A percentile compares a stretch with the other conserved stretches of the same genome.
These are phyloP conservation scores for Coniochaeta sp. DNA, from an alignment of 2,329 filamentous ascomycete genomes.

Conservation along the genomic window DNA sequence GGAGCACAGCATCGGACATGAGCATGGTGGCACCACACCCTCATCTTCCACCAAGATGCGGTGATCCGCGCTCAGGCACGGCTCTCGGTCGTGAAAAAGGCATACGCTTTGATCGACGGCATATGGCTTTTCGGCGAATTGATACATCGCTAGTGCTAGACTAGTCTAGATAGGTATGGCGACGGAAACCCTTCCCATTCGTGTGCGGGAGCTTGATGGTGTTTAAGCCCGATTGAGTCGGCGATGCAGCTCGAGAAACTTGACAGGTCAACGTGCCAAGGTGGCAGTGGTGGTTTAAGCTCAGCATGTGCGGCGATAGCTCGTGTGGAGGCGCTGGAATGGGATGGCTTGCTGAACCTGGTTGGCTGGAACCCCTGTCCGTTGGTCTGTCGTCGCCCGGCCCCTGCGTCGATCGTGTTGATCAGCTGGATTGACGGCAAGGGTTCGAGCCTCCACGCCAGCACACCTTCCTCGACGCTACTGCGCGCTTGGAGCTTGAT, in stretches of 20 bases:
- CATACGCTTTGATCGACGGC: neutral
- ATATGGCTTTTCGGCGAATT: neutral
- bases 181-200: neutral
- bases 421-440: slow-evolving; percentile 1
- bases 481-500: neutral
- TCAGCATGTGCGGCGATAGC: neutral
- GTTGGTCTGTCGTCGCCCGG: neutral
- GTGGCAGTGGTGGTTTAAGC: no score
- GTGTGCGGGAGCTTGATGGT: neutral
- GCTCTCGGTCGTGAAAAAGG: neutral
- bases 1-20: neutral
- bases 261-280: neutral
- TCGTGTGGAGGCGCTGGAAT: neutral
- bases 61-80: neutral
- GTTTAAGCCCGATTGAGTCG: neutral
- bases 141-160: neutral
- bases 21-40: neutral
- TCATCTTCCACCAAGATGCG: no score
- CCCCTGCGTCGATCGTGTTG: slow-evolving; percentile 2
- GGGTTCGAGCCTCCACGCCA: neutral
- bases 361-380: neutral
- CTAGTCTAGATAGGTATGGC: neutral
- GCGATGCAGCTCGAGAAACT: neutral
- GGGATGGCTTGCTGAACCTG: neutral
- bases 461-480: neutral